Evolutionary conservation across 139 green algal species (phyloP).

Genomic region (Penium margaritaceum): DNA sequence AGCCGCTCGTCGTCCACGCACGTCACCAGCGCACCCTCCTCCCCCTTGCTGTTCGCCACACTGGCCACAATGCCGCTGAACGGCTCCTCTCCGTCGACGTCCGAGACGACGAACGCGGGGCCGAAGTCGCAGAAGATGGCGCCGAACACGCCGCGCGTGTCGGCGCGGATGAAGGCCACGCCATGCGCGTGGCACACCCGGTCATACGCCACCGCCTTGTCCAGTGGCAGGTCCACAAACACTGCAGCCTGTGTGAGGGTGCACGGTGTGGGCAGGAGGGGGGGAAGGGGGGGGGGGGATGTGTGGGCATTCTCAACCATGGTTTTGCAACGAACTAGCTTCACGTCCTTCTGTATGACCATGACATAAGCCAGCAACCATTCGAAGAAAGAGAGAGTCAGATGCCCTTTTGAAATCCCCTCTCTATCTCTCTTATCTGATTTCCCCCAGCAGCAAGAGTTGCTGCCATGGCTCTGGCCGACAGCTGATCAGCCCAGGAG

Average conservation of each 20-base stretch:
- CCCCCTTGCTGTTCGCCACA: slow-evolving; percentile 58
- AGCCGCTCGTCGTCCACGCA: slow-evolving; percentile 96
- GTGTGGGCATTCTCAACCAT: no score
- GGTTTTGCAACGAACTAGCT: no score
- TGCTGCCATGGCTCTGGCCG: no score
- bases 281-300: background rate
- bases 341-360: no score
- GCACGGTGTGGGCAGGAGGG: background rate
- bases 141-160: slow-evolving; percentile 85
- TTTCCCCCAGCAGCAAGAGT: no score
- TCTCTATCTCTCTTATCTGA: no score
- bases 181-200: slow-evolving; percentile 64
- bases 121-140: slow-evolving; percentile 95
- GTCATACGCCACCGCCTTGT: slow-evolving; percentile 66
- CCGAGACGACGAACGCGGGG: slow-evolving; percentile 70
- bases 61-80: slow-evolving; percentile 85
- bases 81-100: slow-evolving; percentile 77
- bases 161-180: slow-evolving; percentile 78
- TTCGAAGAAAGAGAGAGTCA: no score
- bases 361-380: no score
- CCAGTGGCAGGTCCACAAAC: slow-evolving; percentile 56
- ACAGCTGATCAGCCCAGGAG: no score
- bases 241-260: slow-evolving; percentile 71
- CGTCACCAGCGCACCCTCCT: slow-evolving; percentile 78
- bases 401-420: no score